These are phyloP conservation scores for Wickerhamiella parazyma DNA, from an alignment of 805 yeast genomes.

Conservation along the genomic window DNA sequence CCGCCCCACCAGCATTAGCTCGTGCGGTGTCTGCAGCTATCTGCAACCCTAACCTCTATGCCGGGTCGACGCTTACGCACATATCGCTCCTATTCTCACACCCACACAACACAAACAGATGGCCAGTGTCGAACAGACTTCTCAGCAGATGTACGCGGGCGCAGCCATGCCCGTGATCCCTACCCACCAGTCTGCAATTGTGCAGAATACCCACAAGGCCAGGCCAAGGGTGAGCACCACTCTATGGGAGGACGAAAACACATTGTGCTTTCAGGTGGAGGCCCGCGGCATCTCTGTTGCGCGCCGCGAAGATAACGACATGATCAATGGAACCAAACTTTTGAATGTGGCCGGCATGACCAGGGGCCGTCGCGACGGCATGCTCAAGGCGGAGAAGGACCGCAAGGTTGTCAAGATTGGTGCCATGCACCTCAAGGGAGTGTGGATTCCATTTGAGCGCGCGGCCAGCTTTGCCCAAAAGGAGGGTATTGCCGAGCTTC, in stretches of 20 bases:
- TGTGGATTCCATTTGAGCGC: slow-evolving; percentile 80
- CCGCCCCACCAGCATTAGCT: background rate
- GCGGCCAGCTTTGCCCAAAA: slow-evolving; percentile 70
- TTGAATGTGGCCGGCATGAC: slow-evolving; percentile 79
- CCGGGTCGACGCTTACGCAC: background rate
- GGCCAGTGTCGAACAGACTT: slow-evolving; percentile 8
- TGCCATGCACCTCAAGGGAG: slow-evolving; percentile 79
- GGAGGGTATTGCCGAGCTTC: slow-evolving; percentile 57
- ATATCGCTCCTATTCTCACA: background rate
- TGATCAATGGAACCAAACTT: slow-evolving; percentile 77
- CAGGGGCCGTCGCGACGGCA: slow-evolving; percentile 80
- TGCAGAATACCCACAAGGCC: slow-evolving; percentile 2
- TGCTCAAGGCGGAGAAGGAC: slow-evolving; percentile 60
- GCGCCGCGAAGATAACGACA: slow-evolving; percentile 73
- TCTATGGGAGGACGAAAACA: slow-evolving; percentile 80
- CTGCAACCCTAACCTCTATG: slow-evolving; percentile 5
- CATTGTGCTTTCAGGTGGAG: slow-evolving; percentile 73
- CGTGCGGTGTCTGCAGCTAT: background rate
- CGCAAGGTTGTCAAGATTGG: slow-evolving; percentile 78
- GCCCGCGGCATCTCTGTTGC: slow-evolving; percentile 70
- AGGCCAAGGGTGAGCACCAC: slow-evolving; percentile 58
- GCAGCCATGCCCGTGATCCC: background rate
- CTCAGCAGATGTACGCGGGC: slow-evolving; percentile 6
- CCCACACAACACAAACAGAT: background rate
- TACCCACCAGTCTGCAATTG: background rate